Base-by-base conservation (phyloP, 2,329 filamentous ascomycete genomes). In the Fusarium cyanostomum region DNA sequence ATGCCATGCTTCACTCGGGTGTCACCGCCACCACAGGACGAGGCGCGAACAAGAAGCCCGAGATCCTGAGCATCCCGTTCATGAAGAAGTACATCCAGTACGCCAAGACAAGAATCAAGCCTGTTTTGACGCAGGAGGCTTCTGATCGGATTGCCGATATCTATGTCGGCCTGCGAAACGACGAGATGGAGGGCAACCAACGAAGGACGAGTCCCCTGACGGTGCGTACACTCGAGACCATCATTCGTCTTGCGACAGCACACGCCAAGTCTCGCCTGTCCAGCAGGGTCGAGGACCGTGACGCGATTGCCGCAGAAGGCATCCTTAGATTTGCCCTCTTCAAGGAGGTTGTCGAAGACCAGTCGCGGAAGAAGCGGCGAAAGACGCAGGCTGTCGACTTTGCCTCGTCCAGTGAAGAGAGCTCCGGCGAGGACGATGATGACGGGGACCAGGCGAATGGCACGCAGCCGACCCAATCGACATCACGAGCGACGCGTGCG, bases 41-140 rank as follows among this genome's bases (percentile, higher is more conserved):
- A 34, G 91, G 92, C 10, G 80, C 89, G 24, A 87, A 87, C 68
- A 91, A 91, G 76, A 90, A 90, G 65, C 87, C 91, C 6, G 93
- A 97, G 75, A 92, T 99, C 12, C 82, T 99, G 51, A 96, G 92
- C 79, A 97, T 99, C 59, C 92, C 94, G 0, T 99, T 99, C 79
- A 93, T 99, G 82, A 99, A 99, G 81, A 99, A 99, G 79, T 99
- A 97, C 77, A 96, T 99, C 41, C 95, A 99, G 74, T 99, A 99
- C 76, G 93, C 95, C 65, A 99, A 99, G 81, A 91, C 87, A 31
- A 84, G 95, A 73, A 86, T 97, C 72, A 96, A 93, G 84, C 95
- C 95, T 0, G 82, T 96, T 35, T 81, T 99, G 61, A 97, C 94
- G 0, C 92, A 95, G 73, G 92, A 92, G 39, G 94, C 95, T 7